phyloP scores from a whole-genome alignment of 148 eudicot species.

The Diospyros lotus region DNA sequence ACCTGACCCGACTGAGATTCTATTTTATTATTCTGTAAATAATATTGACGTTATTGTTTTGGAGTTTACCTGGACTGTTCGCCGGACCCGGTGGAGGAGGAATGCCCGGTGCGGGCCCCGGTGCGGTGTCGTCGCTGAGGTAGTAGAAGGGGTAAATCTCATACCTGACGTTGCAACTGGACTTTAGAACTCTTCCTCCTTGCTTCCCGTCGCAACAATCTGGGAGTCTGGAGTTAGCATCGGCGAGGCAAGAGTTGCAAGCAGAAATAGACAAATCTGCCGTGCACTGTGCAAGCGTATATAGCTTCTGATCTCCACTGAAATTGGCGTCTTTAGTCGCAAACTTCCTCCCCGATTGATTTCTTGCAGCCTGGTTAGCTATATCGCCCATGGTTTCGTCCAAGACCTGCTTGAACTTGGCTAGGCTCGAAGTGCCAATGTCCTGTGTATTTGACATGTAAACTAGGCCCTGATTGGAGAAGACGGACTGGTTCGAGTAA shows the following conservation, averaged over 20 bases:
- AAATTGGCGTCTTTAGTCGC: constrained; percentile 22
- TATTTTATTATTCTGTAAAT: too few species aligned
- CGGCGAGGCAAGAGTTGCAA: constrained; percentile 19
- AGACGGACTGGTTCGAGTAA: too few species aligned
- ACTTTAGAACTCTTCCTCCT: neutral
- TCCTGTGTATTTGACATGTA: too few species aligned
- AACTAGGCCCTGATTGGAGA: too few species aligned
- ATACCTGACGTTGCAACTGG: neutral
- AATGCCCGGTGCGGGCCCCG: too few species aligned
- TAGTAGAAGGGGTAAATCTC: neutral
- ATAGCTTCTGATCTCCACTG: constrained; percentile 11
- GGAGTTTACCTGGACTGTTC: too few species aligned
- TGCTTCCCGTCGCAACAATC: constrained; percentile 8
- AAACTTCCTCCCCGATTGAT: neutral
- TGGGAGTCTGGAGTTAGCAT: neutral
- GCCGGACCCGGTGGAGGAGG: neutral
- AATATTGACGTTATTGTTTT: too few species aligned
- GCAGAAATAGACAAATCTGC: constrained; percentile 23
- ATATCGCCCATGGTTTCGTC: neutral
- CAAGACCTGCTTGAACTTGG: neutral
- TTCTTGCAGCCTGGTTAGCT: neutral
- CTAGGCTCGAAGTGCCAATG: neutral
- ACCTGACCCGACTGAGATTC: too few species aligned
- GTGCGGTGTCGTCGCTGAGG: neutral
- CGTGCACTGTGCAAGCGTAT: constrained; percentile 30